Evolutionary conservation across 192 early-diverging fungal species (phyloP).

Genomic region (Backusella circina): DNA sequence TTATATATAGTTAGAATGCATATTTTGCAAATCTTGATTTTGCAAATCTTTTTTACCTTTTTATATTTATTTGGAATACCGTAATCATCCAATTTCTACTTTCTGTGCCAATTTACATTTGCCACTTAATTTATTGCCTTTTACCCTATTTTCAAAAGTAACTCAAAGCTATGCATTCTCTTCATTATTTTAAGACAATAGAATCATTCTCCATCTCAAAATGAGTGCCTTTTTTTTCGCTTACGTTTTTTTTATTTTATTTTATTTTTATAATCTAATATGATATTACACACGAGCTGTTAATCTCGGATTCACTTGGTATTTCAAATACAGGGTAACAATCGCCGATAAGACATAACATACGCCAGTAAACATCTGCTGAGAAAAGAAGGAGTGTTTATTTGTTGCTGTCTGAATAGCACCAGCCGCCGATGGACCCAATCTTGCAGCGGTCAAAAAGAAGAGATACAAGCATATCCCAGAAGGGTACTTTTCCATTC

Average conservation of each 20-base stretch:
- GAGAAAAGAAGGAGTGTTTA: conserved; percentile 26
- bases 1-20: not conserved
- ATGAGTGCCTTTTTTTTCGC: too few species aligned
- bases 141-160: too few species aligned
- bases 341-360: not conserved
- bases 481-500: conserved; percentile 18
- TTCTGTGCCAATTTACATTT: not conserved
- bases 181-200: too few species aligned
- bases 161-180: too few species aligned
- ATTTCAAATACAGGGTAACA: conserved; percentile 9
- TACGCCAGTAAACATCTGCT: conserved; percentile 39
- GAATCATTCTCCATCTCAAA: not conserved
- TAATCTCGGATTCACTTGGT: not conserved
- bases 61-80: too few species aligned
- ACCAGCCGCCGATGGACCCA: conserved; percentile 27
- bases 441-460: conserved; percentile 18
- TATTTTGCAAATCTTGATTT: too few species aligned
- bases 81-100: too few species aligned
- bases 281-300: not conserved
- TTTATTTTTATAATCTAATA: not conserved
- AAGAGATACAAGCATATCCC: conserved; percentile 19
- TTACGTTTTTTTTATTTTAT: not conserved
- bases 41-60: not conserved
- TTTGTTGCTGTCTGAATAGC: conserved; percentile 27
- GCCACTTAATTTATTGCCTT: too few species aligned